Conservation (phyloP, 2,329 filamentous ascomycete genomes). For the Nemania sp. region DNA sequence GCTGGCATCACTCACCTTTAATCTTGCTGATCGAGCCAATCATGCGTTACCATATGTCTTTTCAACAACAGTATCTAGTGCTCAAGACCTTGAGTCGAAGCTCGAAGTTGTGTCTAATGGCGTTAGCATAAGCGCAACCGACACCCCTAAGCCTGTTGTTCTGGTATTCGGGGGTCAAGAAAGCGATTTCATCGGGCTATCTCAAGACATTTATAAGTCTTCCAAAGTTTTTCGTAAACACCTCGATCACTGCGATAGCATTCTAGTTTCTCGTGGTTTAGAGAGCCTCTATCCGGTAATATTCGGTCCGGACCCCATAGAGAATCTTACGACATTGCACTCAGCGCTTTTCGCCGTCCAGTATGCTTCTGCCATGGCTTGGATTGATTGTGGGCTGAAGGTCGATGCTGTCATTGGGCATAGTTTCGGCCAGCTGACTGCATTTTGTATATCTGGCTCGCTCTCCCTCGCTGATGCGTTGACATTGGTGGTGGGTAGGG, state of each 20-base stretch:
- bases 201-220: slow-evolving; percentile 41
- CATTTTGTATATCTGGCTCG: slow-evolving; percentile 52
- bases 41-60: slow-evolving; percentile 21
- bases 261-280: slow-evolving; percentile 31
- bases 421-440: slow-evolving; percentile 57
- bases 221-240: slow-evolving; percentile 42
- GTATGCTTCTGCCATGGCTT: slow-evolving; percentile 52
- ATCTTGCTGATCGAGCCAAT: slow-evolving; percentile 32
- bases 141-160: slow-evolving; percentile 45
- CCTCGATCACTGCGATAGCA: slow-evolving; percentile 39
- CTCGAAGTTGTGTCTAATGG: slow-evolving; percentile 10
- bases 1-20: slow-evolving; percentile 25
- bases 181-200: slow-evolving; percentile 42
- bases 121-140: slow-evolving; percentile 37
- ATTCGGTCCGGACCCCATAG: slow-evolving; percentile 44
- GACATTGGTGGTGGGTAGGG: slow-evolving; percentile 47
- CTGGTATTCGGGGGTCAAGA: slow-evolving; percentile 48
- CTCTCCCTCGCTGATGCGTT: slow-evolving; percentile 51
- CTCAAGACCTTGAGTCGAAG: slow-evolving; percentile 13
- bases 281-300: slow-evolving; percentile 48
- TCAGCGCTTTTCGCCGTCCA: slow-evolving; percentile 54
- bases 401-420: slow-evolving; percentile 53
- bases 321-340: slow-evolving; percentile 52
- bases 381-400: slow-evolving; percentile 53
- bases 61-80: slow-evolving; percentile 15